A percentile compares a stretch with the other conserved stretches of the same genome.
Evolutionary conservation across 371 early-diverging fungal species (phyloP).

Genomic region (Nosema muscidifuracis): DNA sequence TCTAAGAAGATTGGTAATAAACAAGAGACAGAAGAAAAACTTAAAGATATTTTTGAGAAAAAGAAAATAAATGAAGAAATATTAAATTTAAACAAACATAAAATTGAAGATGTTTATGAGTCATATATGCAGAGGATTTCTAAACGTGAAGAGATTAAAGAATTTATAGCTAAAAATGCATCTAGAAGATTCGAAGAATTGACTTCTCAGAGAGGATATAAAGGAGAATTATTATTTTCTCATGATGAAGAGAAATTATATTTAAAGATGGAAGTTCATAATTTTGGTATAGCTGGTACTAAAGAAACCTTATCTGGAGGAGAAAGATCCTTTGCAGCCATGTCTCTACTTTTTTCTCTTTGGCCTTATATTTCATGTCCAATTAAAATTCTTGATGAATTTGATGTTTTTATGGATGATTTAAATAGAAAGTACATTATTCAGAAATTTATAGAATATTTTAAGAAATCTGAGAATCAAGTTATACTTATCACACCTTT

Average conservation of each 20-base stretch:
- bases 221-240: constrained; percentile 73
- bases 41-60: constrained; percentile 18
- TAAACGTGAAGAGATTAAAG: constrained; percentile 57
- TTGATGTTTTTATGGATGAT: constrained; percentile 94
- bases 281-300: constrained; percentile 36
- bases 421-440: constrained; percentile 61
- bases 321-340: constrained; percentile 93
- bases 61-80: constrained; percentile 30
- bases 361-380: constrained; percentile 92
- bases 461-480: constrained; percentile 47
- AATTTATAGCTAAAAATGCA: constrained; percentile 43
- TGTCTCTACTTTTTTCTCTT: constrained; percentile 82
- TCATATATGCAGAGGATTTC: constrained; percentile 39
- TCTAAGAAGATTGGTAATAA: constrained; percentile 32
- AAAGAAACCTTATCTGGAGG: constrained; percentile 79
- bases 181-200: constrained; percentile 43
- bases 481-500: constrained; percentile 63
- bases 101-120: constrained; percentile 34
- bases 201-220: constrained; percentile 68
- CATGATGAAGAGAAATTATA: constrained; percentile 69
- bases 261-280: constrained; percentile 66
- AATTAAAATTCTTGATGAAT: constrained; percentile 91
- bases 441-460: constrained; percentile 50
- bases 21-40: constrained; percentile 21
- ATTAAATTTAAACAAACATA: constrained; percentile 25